Evolutionary conservation across 1,284 basidiomycete species (phyloP).

Genomic region (Phellopilus nigrolimitatus): DNA sequence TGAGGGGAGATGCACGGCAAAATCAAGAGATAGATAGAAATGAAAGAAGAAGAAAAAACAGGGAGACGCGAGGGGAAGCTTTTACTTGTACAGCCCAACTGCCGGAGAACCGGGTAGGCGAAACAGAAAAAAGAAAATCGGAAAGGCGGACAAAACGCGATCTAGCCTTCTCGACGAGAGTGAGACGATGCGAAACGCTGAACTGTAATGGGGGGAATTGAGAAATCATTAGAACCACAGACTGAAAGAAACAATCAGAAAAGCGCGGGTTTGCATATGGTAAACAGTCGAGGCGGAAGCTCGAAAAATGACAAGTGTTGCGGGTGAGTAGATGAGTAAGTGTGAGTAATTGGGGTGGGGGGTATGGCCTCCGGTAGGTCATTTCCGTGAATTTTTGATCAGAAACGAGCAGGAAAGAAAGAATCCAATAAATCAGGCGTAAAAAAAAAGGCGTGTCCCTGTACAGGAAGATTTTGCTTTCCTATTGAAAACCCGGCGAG

Average conservation of each 20-base stretch:
- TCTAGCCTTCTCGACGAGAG: too few species aligned
- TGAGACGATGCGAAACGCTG: not conserved
- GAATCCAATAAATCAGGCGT: slow-evolving; percentile 4
- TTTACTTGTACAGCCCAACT: slow-evolving; percentile 13
- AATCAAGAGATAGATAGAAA: not conserved
- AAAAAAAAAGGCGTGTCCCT: too few species aligned
- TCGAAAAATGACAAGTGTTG: too few species aligned
- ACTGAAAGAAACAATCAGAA: not conserved
- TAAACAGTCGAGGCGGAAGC: not conserved
- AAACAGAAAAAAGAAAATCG: not conserved
- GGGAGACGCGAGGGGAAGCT: not conserved
- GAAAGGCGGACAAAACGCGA: too few species aligned
- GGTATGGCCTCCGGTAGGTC: too few species aligned
- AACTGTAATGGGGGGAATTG: not conserved
- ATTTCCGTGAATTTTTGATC: too few species aligned
- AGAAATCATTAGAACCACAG: not conserved
- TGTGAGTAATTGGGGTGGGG: too few species aligned
- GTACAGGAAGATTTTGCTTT: too few species aligned
- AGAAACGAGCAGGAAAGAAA: too few species aligned
- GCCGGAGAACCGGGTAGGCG: not conserved
- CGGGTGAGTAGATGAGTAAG: not conserved
- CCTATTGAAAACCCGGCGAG: too few species aligned
- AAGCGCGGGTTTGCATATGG: not conserved
- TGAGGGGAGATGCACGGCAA: not conserved
- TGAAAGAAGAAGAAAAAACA: not conserved